Evolutionary conservation across 768 basidiomycete species (phyloP), one percentile per base, ranked within the genome.

Genomic region (Albatrellus ellisii): DNA sequence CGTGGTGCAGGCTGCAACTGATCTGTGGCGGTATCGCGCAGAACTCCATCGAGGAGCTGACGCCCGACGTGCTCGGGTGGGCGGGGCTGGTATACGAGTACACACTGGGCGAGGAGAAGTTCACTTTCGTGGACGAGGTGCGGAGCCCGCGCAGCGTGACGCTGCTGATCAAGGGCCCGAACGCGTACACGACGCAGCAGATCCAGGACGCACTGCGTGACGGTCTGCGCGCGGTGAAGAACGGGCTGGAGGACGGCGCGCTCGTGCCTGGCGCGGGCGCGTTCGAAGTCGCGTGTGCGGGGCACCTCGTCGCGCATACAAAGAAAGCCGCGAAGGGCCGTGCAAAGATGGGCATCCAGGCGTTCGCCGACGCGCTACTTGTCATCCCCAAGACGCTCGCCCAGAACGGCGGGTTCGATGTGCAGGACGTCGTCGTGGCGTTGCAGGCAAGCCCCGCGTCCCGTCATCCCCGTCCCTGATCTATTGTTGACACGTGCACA

Each of bases 51-150:
- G 95, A 99, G 52, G 94, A 99, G 57, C 72, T 99, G 38, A 78
- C 77, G 2, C 90, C 94, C 11, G 81, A 83, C 41, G 71, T 89
- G 26, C 78, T 99, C 38, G 95, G 95, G 25, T 95, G 88, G 84
- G 95, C 95, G 31, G 95, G 95, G 7, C 77, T 98, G 47, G 90
- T 99, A 24, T 99, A 99, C 66, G 95, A 99, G 63, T 91, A 97
- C 63, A 97, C 92, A 15, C 75, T 99, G 25, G 95, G 95, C 50
- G 95, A 99, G 65, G 95, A 99, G 58, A 99, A 98, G 58, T 99
- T 73, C 62, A 99, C 95, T 0, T 98, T 98, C 57, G 69, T 99
- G 42, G 95, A 98, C 62, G 87, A 99, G 49, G 94, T 97, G 60
- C 88, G 83, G 62, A 76, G 82, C 46, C 94, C 95, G 22, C 92